phyloP scores from a whole-genome alignment of 78 protist species.

The Tieghemostelium lacteum region DNA sequence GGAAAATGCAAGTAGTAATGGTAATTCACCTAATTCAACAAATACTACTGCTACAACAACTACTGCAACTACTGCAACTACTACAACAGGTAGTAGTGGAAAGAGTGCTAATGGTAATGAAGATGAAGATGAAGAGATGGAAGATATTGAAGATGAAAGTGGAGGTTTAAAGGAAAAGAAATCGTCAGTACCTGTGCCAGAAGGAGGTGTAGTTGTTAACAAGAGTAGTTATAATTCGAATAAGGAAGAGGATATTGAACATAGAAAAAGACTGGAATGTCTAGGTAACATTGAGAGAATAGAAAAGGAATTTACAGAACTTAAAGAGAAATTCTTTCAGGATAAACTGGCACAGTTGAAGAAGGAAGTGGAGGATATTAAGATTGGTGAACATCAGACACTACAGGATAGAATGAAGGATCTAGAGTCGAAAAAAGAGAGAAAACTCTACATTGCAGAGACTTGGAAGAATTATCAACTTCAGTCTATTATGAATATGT shows the following conservation, averaged over 20 bases:
- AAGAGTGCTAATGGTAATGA: neutral
- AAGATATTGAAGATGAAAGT: slow-evolving; percentile 29
- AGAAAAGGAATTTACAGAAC: slow-evolving; percentile 75
- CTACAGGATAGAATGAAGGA: slow-evolving; percentile 67
- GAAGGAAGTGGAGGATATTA: slow-evolving; percentile 66
- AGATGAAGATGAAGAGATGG: slow-evolving; percentile 13
- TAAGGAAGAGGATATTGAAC: slow-evolving; percentile 54
- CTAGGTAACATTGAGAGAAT: slow-evolving; percentile 64
- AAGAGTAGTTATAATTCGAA: slow-evolving; percentile 56
- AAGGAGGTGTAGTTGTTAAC: neutral
- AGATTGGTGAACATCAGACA: slow-evolving; percentile 60
- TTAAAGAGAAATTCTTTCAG: slow-evolving; percentile 78
- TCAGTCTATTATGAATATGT: slow-evolving; percentile 65
- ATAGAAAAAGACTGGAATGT: slow-evolving; percentile 52
- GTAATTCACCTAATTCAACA: neutral
- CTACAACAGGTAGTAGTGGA: neutral
- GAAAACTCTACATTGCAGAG: slow-evolving; percentile 56
- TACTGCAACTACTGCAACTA: neutral
- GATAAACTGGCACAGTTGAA: slow-evolving; percentile 60
- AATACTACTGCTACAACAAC: neutral
- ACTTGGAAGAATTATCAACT: slow-evolving; percentile 76
- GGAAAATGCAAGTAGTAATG: neutral
- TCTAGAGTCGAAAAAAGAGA: slow-evolving; percentile 42
- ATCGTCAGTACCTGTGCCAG: neutral
- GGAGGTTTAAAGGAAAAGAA: slow-evolving; percentile 11